Evolutionary conservation across 805 yeast species (phyloP).

Genomic region (Ogataea nitratoaversa): DNA sequence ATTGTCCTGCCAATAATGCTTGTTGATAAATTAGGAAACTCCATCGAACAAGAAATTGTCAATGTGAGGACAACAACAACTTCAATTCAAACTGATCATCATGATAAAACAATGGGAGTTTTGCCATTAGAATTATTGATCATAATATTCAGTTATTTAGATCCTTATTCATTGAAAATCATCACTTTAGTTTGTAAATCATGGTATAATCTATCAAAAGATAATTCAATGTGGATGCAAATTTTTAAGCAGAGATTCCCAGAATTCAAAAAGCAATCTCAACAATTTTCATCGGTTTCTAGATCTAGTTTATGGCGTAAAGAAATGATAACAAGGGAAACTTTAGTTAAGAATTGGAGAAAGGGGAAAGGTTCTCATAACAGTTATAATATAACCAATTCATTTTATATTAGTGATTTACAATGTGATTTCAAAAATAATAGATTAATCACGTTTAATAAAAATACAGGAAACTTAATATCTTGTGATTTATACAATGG

Average conservation of each 20-base stretch:
- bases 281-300: slow-evolving; percentile 39
- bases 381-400: slow-evolving; percentile 16
- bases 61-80: background rate
- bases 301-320: slow-evolving; percentile 42
- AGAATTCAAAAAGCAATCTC: slow-evolving; percentile 21
- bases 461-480: slow-evolving; percentile 23
- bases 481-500: slow-evolving; percentile 23
- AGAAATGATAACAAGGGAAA: slow-evolving; percentile 41
- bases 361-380: slow-evolving; percentile 27
- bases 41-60: background rate
- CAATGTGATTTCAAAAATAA: slow-evolving; percentile 25
- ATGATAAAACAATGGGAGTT: slow-evolving; percentile 13
- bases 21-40: slow-evolving; percentile 4
- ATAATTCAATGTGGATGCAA: slow-evolving; percentile 44
- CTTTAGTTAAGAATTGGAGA: slow-evolving; percentile 34
- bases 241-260: slow-evolving; percentile 40
- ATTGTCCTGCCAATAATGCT: too few species aligned
- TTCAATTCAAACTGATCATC: background rate
- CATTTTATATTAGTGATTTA: slow-evolving; percentile 23
- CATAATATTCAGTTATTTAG: slow-evolving; percentile 41
- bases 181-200: slow-evolving; percentile 42
- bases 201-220: slow-evolving; percentile 44
- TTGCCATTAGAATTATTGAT: slow-evolving; percentile 48
- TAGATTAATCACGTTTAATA: slow-evolving; percentile 21
- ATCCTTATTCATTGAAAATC: slow-evolving; percentile 38